Conservation (phyloP, 2,329 filamentous ascomycete genomes). For the Cordyceps farinosa region DNA sequence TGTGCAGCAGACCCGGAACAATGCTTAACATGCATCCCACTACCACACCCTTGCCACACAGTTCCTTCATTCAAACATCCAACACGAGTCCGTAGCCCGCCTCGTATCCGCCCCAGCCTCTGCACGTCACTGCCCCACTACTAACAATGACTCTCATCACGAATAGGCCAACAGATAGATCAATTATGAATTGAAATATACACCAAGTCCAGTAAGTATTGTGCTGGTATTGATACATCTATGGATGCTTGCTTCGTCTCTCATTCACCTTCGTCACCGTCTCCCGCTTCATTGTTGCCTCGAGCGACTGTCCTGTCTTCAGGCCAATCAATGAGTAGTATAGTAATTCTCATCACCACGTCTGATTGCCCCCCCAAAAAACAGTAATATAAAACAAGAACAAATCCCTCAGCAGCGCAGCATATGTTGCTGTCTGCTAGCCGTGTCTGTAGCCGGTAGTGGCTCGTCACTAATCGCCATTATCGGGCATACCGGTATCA, state of each 20-base stretch:
- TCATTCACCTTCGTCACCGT: too few species aligned
- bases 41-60: neutral
- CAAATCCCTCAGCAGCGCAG: conserved; percentile 3
- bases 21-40: neutral
- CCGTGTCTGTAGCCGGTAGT: neutral
- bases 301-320: too few species aligned
- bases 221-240: neutral
- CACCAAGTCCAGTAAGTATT: neutral
- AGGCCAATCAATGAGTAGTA: neutral
- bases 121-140: neutral
- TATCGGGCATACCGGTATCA: neutral
- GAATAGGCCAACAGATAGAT: neutral
- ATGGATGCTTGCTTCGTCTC: neutral
- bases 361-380: neutral
- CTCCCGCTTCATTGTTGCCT: too few species aligned
- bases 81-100: neutral
- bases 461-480: neutral
- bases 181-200: neutral
- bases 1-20: too few species aligned
- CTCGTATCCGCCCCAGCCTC: neutral
- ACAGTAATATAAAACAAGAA: conserved; percentile 6
- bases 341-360: neutral
- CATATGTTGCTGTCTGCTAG: neutral
- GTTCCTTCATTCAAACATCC: neutral
- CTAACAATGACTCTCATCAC: neutral